Evolutionary conservation across 2,329 filamentous ascomycete species (phyloP), one percentile per base, ranked within the genome.

Genomic region (Colletotrichum sp.): DNA sequence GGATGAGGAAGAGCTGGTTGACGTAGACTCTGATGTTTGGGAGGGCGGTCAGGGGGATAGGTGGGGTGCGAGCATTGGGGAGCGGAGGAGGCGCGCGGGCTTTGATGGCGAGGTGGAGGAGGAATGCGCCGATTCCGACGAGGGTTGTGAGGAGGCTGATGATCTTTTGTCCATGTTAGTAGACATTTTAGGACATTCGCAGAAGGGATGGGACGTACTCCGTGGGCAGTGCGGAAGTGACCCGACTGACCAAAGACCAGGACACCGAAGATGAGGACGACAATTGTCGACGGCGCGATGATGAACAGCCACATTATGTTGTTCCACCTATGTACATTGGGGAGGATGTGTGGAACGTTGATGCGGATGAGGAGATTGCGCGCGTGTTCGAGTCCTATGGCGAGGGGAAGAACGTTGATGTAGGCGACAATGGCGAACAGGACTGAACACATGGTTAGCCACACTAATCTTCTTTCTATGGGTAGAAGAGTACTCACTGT

Each of bases 151-250:
- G 55, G 10, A 83, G 77, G 24, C 81, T 79, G 30, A 84, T 71
- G 18, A 84, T 77, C 82, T 84, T 8, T 28, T 28, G 26, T 28
- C 6, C 26, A 28, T 28, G 62, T 69, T 12, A 75, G 72, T 16
- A n/a, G 16, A 2, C 3, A 8, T 8, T 8, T 5, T 0, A 8
- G 10, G 5, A 12, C 15, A 44, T 6, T 18, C 5, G 2, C 10
- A 7, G 12, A 13, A 44, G 8, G 24, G 15, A 13, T 21, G 10
- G 13, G 32, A 79, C 82, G 76, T 79, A 84, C 81, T 1, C 79
- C 81, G 28, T 85, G 83, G 4, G 79, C 75, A 6, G 80, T 81
- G 10, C 78, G 76, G 74, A 84, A 83, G 49, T 84, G 81, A 3
- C 64, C 70, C 1, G 80, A 71, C 10, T 77, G 78, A 0, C 82